These are phyloP conservation scores for Fagopyrum esculentum DNA, from an alignment of 148 eudicot species.

Conservation along the genomic window DNA sequence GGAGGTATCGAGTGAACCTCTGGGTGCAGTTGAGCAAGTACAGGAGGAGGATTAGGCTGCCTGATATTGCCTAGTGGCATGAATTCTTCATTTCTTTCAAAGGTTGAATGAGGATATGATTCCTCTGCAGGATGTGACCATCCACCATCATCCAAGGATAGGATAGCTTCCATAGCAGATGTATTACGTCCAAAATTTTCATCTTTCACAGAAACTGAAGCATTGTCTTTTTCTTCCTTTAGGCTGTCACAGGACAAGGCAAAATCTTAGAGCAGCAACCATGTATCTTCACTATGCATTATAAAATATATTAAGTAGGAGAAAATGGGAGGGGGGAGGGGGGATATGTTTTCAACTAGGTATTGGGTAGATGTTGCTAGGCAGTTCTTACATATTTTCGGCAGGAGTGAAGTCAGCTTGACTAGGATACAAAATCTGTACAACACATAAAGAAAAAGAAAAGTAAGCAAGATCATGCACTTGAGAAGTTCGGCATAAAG, in stretches of 20 bases:
- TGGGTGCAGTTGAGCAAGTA: slow-evolving; percentile 80
- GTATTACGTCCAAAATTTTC: slow-evolving; percentile 31
- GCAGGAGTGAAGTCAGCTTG: slow-evolving; percentile 37
- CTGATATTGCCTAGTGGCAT: slow-evolving; percentile 48
- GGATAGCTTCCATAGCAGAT: slow-evolving; percentile 68
- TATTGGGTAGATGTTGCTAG: not conserved
- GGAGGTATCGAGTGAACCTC: slow-evolving; percentile 59
- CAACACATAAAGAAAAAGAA: not conserved
- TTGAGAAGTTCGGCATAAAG: not conserved
- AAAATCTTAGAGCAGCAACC: slow-evolving; percentile 23
- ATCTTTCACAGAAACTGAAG: slow-evolving; percentile 33
- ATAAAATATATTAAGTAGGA: not conserved
- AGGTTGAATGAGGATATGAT: slow-evolving; percentile 17
- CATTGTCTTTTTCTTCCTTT: slow-evolving; percentile 39
- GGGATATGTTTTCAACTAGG: not conserved
- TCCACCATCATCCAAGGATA: slow-evolving; percentile 89
- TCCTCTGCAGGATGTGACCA: slow-evolving; percentile 57
- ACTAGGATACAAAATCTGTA: slow-evolving; percentile 84
- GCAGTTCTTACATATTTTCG: slow-evolving; percentile 57
- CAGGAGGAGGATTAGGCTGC: slow-evolving; percentile 97
- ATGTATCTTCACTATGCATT: not conserved
- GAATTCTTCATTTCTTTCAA: slow-evolving; percentile 18
- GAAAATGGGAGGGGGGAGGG: not conserved
- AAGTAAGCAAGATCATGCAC: not conserved
- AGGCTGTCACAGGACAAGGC: slow-evolving; percentile 33